These are phyloP conservation scores for Puccinia brachypodii DNA, from an alignment of 1,284 basidiomycete genomes.

Conservation along the genomic window DNA sequence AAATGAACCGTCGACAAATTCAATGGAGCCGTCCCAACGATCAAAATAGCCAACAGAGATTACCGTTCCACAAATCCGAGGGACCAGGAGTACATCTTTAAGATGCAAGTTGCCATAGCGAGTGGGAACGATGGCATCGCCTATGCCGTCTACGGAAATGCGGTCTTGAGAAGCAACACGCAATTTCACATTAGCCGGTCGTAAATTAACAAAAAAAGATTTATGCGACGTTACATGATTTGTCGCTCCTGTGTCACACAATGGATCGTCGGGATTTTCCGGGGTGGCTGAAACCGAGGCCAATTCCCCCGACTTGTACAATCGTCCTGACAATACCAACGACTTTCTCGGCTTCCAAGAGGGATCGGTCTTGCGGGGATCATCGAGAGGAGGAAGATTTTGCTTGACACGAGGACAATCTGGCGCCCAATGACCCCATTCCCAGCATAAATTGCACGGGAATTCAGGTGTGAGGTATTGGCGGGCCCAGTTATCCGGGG, in stretches of 20 bases:
- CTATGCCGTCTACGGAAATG: neutral
- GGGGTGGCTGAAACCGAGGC: neutral
- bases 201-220: neutral
- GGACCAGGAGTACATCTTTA: neutral
- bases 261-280: neutral
- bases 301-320: neutral
- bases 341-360: neutral
- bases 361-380: neutral
- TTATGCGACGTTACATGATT: neutral
- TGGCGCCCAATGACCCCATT: neutral
- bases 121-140: neutral
- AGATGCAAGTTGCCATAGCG: neutral
- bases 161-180: slow-evolving; percentile 1
- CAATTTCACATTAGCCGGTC: neutral
- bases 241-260: neutral
- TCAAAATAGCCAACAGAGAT: neutral
- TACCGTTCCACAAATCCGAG: neutral
- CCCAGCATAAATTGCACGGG: neutral
- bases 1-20: neutral
- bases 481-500: neutral
- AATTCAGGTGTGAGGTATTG: neutral
- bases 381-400: neutral
- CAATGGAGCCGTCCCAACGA: neutral
- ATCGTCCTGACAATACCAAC: neutral
- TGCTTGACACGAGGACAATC: neutral